Evolutionary conservation across 2,329 filamentous ascomycete species (phyloP).

Genomic region (Pestalotiopsis sp.): DNA sequence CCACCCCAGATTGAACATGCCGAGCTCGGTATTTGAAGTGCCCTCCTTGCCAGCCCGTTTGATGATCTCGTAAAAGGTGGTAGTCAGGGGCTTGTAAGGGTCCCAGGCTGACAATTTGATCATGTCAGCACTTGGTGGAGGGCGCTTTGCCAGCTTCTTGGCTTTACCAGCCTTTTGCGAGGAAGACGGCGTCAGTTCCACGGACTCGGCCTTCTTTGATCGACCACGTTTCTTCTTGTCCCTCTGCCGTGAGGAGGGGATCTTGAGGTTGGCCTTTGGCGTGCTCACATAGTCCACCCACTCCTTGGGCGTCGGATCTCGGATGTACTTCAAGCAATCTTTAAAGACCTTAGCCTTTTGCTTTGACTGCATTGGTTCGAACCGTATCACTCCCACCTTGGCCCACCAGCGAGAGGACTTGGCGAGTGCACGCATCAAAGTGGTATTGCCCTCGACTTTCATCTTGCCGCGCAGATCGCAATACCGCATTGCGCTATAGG

Average conservation of each 20-base stretch:
- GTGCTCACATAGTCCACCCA: constrained; percentile 59
- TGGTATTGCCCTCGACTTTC: constrained; percentile 55
- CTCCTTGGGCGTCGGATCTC: constrained; percentile 59
- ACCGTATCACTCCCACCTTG: constrained; percentile 56
- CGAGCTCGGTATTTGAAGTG: constrained; percentile 35
- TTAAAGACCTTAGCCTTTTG: constrained; percentile 56
- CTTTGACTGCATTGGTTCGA: constrained; percentile 58
- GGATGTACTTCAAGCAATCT: constrained; percentile 62
- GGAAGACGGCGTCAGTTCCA: constrained; percentile 18
- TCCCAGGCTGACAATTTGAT: constrained; percentile 29
- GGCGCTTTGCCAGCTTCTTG: background rate
- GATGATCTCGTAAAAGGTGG: constrained; percentile 37
- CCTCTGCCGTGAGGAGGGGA: constrained; percentile 31
- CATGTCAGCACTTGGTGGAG: constrained; percentile 17
- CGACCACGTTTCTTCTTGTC: constrained; percentile 27
- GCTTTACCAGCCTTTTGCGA: constrained; percentile 13
- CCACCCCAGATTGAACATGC: constrained; percentile 32
- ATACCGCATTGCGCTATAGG: constrained; percentile 61
- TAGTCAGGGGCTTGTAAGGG: constrained; percentile 36
- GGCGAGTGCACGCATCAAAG: constrained; percentile 63
- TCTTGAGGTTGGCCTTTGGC: constrained; percentile 40
- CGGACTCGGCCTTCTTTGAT: constrained; percentile 26
- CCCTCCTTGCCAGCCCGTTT: constrained; percentile 32
- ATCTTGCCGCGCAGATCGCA: constrained; percentile 62
- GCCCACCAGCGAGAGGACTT: constrained; percentile 63